Evolutionary conservation across 495 filamentous ascomycete species (phyloP).

Genomic region (Aspergillus avenaceus): DNA sequence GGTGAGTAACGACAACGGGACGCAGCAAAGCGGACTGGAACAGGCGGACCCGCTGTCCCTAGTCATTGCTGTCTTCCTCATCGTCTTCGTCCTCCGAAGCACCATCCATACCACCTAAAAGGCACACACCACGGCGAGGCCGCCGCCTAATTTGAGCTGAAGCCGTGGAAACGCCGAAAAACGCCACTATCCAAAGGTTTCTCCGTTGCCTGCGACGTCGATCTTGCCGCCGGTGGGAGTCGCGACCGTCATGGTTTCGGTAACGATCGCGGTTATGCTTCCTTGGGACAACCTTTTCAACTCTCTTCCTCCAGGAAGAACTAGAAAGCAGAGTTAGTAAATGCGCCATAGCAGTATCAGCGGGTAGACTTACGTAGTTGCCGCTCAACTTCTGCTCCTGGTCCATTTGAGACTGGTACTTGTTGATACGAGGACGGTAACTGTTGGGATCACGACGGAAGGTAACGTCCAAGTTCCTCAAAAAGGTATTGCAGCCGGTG

Average conservation of each 20-base stretch:
- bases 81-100: slow-evolving; percentile 47
- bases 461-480: slow-evolving; percentile 93
- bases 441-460: slow-evolving; percentile 97
- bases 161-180: slow-evolving; percentile 42
- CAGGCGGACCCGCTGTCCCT: slow-evolving; percentile 33
- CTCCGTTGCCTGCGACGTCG: slow-evolving; percentile 32
- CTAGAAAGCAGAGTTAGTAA: slow-evolving; percentile 11
- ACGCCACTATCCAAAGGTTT: slow-evolving; percentile 35
- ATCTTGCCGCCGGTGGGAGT: slow-evolving; percentile 36
- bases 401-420: slow-evolving; percentile 88
- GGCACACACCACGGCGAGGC: slow-evolving; percentile 19
- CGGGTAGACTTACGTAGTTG: slow-evolving; percentile 69
- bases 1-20: slow-evolving; percentile 9
- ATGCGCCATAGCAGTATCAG: not conserved
- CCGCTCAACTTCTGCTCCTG: slow-evolving; percentile 93
- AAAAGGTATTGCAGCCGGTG: slow-evolving; percentile 94
- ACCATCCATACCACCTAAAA: slow-evolving; percentile 38
- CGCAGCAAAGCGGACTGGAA: slow-evolving; percentile 13
- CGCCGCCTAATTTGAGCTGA: slow-evolving; percentile 30
- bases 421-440: slow-evolving; percentile 97
- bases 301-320: slow-evolving; percentile 94
- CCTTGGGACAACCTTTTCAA: slow-evolving; percentile 60
- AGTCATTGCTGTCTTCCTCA: slow-evolving; percentile 40
- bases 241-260: slow-evolving; percentile 37
- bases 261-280: slow-evolving; percentile 42